These are phyloP conservation scores for Lentinula sp. DNA, from an alignment of 768 basidiomycete genomes.

Conservation along the genomic window DNA sequence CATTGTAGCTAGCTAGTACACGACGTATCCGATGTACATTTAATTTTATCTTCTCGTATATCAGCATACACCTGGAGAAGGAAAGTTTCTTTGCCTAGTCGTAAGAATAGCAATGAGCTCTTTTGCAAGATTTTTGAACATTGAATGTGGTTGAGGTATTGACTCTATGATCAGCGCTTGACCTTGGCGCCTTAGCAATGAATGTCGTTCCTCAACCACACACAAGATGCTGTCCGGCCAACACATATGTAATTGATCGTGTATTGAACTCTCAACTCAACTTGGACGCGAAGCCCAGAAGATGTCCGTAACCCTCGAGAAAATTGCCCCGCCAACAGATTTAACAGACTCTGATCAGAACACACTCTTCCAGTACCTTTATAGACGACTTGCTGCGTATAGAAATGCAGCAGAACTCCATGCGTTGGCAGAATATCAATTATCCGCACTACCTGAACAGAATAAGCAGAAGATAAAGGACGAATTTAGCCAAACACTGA, in stretches of 20 bases:
- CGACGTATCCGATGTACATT: neutral
- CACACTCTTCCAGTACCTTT: constrained; percentile 36
- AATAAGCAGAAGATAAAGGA: constrained; percentile 16
- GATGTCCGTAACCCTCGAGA: constrained; percentile 3
- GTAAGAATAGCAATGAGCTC: too few relatives aligned
- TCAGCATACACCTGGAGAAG: neutral
- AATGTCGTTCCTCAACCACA: neutral
- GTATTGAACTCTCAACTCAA: neutral
- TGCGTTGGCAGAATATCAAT: constrained; percentile 26
- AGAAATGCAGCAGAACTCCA: constrained; percentile 38
- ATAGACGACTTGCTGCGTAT: constrained; percentile 36
- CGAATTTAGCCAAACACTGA: constrained; percentile 28
- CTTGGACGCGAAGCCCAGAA: neutral
- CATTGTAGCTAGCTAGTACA: neutral
- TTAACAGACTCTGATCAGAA: constrained; percentile 26
- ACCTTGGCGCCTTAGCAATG: neutral
- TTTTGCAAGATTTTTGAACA: too few relatives aligned
- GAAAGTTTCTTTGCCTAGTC: too few relatives aligned
- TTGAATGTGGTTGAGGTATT: too few relatives aligned
- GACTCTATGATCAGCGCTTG: too few relatives aligned
- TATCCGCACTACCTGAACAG: constrained; percentile 15
- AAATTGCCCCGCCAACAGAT: constrained; percentile 29
- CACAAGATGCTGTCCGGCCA: neutral
- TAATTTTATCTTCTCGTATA: neutral
- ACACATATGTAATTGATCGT: neutral